These are phyloP conservation scores for Diplodia sapinea DNA, from an alignment of 2,329 filamentous ascomycete genomes.

Conservation along the genomic window DNA sequence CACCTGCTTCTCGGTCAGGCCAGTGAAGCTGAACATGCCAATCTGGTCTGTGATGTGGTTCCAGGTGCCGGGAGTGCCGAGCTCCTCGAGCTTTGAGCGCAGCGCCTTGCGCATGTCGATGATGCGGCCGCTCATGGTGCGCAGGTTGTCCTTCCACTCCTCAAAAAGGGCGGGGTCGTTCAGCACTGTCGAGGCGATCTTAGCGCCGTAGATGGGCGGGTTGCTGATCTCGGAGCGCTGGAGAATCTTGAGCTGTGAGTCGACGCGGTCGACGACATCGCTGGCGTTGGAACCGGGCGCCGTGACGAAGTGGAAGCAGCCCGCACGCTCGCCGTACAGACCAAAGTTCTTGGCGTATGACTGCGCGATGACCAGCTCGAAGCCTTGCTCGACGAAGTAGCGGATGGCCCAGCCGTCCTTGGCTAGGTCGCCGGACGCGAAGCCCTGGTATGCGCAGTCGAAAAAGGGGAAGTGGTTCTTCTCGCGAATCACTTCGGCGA, in stretches of 20 bases:
- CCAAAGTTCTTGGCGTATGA: slow-evolving; percentile 68
- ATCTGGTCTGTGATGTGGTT: slow-evolving; percentile 98
- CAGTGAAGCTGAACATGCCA: slow-evolving; percentile 98
- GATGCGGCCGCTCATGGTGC: slow-evolving; percentile 94
- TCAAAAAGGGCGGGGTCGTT: slow-evolving; percentile 82
- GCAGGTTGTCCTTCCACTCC: slow-evolving; percentile 91
- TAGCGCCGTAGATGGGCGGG: slow-evolving; percentile 90
- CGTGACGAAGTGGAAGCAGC: slow-evolving; percentile 93
- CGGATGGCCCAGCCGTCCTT: slow-evolving; percentile 90
- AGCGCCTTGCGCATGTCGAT: slow-evolving; percentile 85
- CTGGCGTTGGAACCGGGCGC: slow-evolving; percentile 71
- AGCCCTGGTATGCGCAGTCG: slow-evolving; percentile 96
- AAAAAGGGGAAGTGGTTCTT: slow-evolving; percentile 97
- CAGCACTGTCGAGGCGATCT: slow-evolving; percentile 82
- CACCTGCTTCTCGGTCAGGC: slow-evolving; percentile 76
- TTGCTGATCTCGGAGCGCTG: slow-evolving; percentile 98
- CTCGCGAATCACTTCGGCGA: slow-evolving; percentile 75
- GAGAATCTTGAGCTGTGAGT: slow-evolving; percentile 88
- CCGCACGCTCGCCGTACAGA: slow-evolving; percentile 93
- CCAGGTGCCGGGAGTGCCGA: slow-evolving; percentile 88
- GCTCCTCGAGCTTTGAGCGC: slow-evolving; percentile 78
- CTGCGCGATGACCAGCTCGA: slow-evolving; percentile 63
- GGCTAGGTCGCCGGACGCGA: slow-evolving; percentile 86
- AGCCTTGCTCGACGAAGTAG: slow-evolving; percentile 93
- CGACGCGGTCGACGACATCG: slow-evolving; percentile 67